Evolutionary conservation across 2,329 filamentous ascomycete genomes (phyloP), one percentile per base, ranked within the genome.

Genomic region (Corniculantispora saksenae): DNA sequence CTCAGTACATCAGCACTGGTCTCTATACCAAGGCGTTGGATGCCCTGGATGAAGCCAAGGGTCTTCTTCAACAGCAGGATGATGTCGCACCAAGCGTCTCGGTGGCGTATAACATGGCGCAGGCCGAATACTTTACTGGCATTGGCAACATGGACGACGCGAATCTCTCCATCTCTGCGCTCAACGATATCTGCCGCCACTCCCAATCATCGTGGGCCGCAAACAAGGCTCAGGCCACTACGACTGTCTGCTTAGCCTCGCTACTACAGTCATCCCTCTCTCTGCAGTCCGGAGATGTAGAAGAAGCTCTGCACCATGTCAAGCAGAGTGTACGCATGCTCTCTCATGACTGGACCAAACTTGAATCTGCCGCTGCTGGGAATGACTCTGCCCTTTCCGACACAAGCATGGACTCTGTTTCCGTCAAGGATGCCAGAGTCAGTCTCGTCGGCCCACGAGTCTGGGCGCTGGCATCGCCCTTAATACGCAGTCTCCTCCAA

Each of bases 401-500:
- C 5, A 67, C 69, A 35, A 78, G 72, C 62, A 67, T 70, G 21
- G 68, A 70, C 60, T 71, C 69, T 53, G 68, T 72, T 32, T 73
- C 75, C 21, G 62, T 69, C 25, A 72, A 68, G 63, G 56, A 65
- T 45, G 40, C 8, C 47, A 51, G 43, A 27, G 29, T 67, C 2
- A 71, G 69, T 40, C 64, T 74, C n/a, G 69, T 74, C 53, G 60
- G 80, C 1, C 88, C 92, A 1, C 84, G 86, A 2, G 93, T 94
- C 71, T 98, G 94, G 94, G 83, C 85, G 7, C 81, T 97, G 23
- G 88, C 95, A 9, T 86, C 87, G 32, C 88, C 90, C 1, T 83
- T 97, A 23, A 89, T 93, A 70, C 84, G 86, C 35, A 87, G 89
- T 64, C 81, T 97, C 17, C 78, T 89, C 66, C 89, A 93, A 65